These are phyloP conservation scores for Apiotrichum akiyoshidainum DNA, from an alignment of 1,284 basidiomycete species.

Conservation along the genomic window DNA sequence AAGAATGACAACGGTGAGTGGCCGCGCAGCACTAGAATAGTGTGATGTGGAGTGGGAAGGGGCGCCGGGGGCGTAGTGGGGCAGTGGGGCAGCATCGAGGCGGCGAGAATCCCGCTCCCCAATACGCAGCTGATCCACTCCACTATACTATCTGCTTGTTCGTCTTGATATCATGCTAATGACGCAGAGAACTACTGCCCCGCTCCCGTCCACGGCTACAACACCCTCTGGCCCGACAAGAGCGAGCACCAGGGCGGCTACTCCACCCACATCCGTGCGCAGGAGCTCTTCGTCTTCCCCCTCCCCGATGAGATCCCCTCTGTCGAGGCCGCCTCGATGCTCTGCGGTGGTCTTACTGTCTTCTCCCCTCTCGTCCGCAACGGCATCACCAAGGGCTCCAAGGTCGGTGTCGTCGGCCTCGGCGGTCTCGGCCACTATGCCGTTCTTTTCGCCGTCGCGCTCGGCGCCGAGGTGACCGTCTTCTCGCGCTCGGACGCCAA, in stretches of 20 bases:
- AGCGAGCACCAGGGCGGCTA: constrained; percentile 59
- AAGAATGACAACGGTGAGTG: constrained; percentile 47
- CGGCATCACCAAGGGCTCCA: constrained; percentile 62
- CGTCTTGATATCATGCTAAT: too few relatives aligned
- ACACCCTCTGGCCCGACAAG: constrained; percentile 56
- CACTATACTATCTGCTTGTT: too few relatives aligned
- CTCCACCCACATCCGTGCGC: constrained; percentile 63
- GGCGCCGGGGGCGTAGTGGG: not conserved
- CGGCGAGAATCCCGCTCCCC: too few relatives aligned
- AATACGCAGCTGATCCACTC: constrained; percentile 7
- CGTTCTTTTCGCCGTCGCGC: constrained; percentile 59
- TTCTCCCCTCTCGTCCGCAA: constrained; percentile 64
- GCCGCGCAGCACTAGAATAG: too few relatives aligned
- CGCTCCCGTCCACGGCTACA: constrained; percentile 49
- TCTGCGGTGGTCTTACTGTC: constrained; percentile 66
- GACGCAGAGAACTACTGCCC: constrained; percentile 52
- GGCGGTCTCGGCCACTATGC: constrained; percentile 62
- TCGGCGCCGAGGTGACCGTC: constrained; percentile 63
- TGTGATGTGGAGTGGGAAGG: not conserved
- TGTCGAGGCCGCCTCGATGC: constrained; percentile 56
- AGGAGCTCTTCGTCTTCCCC: constrained; percentile 66
- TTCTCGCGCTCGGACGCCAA: constrained; percentile 65
- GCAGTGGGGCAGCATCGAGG: not conserved
- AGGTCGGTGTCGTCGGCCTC: constrained; percentile 65
- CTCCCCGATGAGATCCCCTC: constrained; percentile 62